Conservation (phyloP, 441 rosid genomes). For the Omphalea diandra region DNA sequence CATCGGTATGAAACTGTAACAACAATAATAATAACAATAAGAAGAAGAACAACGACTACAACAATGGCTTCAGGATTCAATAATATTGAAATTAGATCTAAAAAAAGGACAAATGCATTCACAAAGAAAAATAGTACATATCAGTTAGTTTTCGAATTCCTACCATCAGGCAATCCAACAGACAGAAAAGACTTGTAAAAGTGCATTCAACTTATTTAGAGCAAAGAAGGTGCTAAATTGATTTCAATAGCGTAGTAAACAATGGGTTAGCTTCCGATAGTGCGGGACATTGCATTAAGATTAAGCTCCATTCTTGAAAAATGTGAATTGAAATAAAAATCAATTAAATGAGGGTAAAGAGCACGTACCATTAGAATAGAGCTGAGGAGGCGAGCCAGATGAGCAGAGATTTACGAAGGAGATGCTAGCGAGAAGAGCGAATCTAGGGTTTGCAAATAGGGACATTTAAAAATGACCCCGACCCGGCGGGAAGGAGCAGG, state of each 20-base stretch:
- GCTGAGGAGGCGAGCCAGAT: background rate
- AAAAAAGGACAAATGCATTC: background rate
- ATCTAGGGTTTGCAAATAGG: background rate
- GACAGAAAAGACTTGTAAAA: background rate
- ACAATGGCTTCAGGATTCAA: conserved; percentile 5
- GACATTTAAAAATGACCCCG: background rate
- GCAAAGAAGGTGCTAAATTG: background rate
- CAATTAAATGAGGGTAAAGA: background rate
- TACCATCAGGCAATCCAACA: background rate
- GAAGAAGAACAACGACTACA: background rate
- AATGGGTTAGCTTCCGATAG: background rate
- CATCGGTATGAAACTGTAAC: background rate
- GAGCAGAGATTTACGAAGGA: background rate
- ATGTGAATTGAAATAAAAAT: background rate
- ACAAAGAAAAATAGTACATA: no score
- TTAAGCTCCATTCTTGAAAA: background rate
- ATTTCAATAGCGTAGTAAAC: background rate
- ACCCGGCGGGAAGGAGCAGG: conserved; percentile 1
- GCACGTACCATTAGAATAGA: background rate
- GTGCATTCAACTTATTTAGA: background rate
- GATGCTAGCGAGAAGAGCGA: background rate
- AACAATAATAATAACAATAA: background rate
- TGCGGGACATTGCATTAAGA: background rate
- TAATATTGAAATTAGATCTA: background rate
- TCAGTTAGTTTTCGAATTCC: background rate